phyloP scores from a whole-genome alignment of 768 basidiomycete species.

The Cystofilobasidium capitatum region DNA sequence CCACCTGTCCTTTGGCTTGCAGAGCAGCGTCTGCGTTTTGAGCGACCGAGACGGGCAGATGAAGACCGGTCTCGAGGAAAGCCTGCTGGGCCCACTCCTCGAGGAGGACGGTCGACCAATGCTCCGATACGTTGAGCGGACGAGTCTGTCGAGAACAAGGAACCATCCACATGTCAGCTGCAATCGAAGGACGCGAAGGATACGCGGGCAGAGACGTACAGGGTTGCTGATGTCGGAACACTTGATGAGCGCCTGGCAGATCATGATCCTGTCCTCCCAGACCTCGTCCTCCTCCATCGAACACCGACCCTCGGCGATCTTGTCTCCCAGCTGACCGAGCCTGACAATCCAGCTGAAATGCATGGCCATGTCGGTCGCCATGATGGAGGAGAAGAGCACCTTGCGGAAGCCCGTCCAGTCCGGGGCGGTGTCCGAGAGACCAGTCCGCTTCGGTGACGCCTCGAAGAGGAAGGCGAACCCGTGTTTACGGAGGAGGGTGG shows the following conservation, averaged over 20 bases:
- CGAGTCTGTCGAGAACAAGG: constrained; percentile 54
- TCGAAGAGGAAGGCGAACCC: constrained; percentile 51
- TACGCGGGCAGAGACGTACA: constrained; percentile 47
- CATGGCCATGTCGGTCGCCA: constrained; percentile 91
- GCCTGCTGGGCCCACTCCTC: constrained; percentile 88
- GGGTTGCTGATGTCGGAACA: constrained; percentile 99
- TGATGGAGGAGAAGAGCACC: constrained; percentile 66
- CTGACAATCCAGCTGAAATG: constrained; percentile 73
- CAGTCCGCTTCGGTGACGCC: neutral
- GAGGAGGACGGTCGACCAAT: constrained; percentile 82
- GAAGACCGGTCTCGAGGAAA: constrained; percentile 66
- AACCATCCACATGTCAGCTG: neutral
- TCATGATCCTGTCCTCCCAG: constrained; percentile 50
- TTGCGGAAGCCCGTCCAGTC: constrained; percentile 51
- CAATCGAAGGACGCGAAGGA: neutral
- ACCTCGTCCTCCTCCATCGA: constrained; percentile 9
- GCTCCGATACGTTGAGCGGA: constrained; percentile 78
- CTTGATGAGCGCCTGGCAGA: constrained; percentile 88
- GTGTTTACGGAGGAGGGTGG: constrained; percentile 68
- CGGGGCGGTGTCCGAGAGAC: neutral
- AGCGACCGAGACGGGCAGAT: constrained; percentile 55
- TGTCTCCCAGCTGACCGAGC: constrained; percentile 45
- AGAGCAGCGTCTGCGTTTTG: constrained; percentile 50
- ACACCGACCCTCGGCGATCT: constrained; percentile 39
- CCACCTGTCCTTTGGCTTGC: constrained; percentile 75